phyloP scores from a whole-genome alignment of 2,329 filamentous ascomycete genomes.

The Fonsecaea pugnacius region DNA sequence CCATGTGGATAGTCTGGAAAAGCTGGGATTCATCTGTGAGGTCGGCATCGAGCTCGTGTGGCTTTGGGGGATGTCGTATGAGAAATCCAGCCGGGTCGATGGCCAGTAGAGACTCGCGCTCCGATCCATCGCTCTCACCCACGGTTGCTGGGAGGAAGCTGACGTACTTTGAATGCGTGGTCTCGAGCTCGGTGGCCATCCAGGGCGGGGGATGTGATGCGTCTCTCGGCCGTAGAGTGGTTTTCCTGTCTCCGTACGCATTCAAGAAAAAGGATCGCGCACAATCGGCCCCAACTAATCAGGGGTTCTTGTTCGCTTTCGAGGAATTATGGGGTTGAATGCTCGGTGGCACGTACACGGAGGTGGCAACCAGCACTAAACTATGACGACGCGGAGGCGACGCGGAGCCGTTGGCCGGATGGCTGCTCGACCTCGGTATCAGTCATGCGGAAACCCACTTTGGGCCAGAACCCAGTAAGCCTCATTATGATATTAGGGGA shows the following conservation, averaged over 20 bases:
- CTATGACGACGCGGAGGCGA: conserved; percentile 1
- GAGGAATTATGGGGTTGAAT: background rate
- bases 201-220: background rate
- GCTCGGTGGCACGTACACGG: background rate
- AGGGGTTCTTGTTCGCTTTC: background rate
- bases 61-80: conserved; percentile 38
- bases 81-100: conserved; percentile 31
- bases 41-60: conserved; percentile 38
- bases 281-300: background rate
- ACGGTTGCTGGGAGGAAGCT: conserved; percentile 11
- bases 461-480: background rate
- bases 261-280: background rate
- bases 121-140: conserved; percentile 11
- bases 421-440: conserved; percentile 2
- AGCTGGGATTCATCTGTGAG: conserved; percentile 40
- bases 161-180: conserved; percentile 18
- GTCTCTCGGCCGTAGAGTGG: background rate
- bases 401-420: conserved; percentile 4
- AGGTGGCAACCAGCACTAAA: background rate
- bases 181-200: conserved; percentile 7
- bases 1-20: conserved; percentile 47
- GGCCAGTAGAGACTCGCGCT: conserved; percentile 27
- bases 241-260: background rate
- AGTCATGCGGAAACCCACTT: background rate
- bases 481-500: background rate